Conservation (phyloP, 176 grass and related monocot species). For the Carex cristatella region DNA sequence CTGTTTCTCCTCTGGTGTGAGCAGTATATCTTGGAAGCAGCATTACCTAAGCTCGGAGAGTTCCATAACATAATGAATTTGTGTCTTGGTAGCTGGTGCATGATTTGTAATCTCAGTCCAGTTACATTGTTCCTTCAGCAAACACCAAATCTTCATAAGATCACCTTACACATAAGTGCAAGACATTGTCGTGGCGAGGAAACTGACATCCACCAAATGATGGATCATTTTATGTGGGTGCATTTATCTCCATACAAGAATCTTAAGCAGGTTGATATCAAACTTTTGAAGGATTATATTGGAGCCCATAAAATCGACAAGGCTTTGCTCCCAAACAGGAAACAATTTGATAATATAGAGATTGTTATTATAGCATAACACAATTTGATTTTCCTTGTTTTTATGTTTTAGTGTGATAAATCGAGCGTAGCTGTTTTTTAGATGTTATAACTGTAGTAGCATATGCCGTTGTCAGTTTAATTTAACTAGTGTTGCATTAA, state of each 20-base stretch:
- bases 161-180: not conserved
- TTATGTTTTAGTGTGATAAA: too few relatives aligned
- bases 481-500: too few relatives aligned
- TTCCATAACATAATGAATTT: not conserved
- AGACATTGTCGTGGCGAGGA: not conserved
- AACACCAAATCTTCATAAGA: not conserved
- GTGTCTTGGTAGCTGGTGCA: not conserved
- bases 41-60: not conserved
- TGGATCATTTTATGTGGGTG: not conserved
- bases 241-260: too few relatives aligned
- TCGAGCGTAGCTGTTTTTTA: too few relatives aligned
- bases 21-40: not conserved
- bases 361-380: not conserved
- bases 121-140: not conserved
- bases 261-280: constrained; percentile 17
- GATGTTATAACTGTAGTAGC: too few relatives aligned
- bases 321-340: not conserved
- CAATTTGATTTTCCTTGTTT: not conserved
- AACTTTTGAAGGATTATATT: not conserved
- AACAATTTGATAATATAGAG: not conserved
- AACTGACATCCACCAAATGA: not conserved
- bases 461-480: too few relatives aligned
- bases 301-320: not conserved
- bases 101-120: not conserved
- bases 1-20: too few relatives aligned